Evolutionary conservation across 116 monocot species (phyloP), one percentile per base, ranked within the genome.

Genomic region (Trichopus zeylanicus): DNA sequence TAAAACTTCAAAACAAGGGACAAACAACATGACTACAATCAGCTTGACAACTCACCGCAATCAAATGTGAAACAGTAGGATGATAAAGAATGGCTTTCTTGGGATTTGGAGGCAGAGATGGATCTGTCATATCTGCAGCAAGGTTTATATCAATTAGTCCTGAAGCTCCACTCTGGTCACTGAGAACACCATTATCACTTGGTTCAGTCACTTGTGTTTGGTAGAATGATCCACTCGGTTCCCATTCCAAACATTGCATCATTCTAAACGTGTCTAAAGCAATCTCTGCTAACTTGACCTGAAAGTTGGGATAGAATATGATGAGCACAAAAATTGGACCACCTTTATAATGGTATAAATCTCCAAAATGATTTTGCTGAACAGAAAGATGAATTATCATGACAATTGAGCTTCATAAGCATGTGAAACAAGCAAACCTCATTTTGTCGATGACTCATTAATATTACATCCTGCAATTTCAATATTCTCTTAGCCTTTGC

Each of bases 211-310:
- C 42, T 49, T 70, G 63, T 68, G 46, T 76, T 53, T 82, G 92
- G 39, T 83, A 82, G 58, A 86, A 75, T 30, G 88, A 78, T 13
- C 92, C 82, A 56, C 83, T 85, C n/a, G 88, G 99, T 42, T 99
- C 99, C 85, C 92, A 99, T 68, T 99, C 99, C 57, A 99, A 81
- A 56, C 86, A 83, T 57, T 88, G 92, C 42, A 85, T 62, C 99
- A 99, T 92, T 78, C 99, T 82, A 66, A 73, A 99, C 34, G 82
- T 83, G 62, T 99, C 99, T 27, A 99, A 51, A 62, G 88, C 92
- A 54, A 99, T 75, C 73, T 99, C 99, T 63, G 92, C 67, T 58
- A 83, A 78, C 67, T 99, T 99, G 53, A 92, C 78, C 99, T 99
- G 88, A 60, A 78, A 73, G 26, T 52, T 18, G 3, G n/a, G 12